A percentile compares a stretch with the other conserved stretches of the same genome.
phyloP scores from a whole-genome alignment of 148 eudicot genomes.

The Camellia granthamiana region DNA sequence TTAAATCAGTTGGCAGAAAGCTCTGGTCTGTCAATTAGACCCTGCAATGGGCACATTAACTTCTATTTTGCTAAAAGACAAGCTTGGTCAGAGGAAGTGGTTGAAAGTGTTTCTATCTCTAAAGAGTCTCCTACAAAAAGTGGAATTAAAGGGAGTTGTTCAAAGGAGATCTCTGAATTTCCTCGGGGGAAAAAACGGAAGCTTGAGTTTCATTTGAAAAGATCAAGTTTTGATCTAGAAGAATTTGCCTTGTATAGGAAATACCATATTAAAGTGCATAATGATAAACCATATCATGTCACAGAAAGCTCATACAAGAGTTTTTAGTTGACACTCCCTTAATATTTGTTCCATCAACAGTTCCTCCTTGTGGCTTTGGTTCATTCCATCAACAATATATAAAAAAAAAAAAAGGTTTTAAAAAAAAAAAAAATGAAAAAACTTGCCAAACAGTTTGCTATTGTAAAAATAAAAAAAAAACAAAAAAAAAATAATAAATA shows the following conservation, averaged over 20 bases:
- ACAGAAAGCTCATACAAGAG: constrained; percentile 66
- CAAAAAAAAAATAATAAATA: too few species aligned
- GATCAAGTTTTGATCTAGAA: constrained; percentile 80
- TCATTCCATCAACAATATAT: constrained; percentile 97
- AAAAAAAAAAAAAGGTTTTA: too few species aligned
- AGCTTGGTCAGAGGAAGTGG: constrained; percentile 24
- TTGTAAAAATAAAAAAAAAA: too few species aligned
- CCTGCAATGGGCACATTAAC: constrained; percentile 96
- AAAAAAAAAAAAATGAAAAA: too few species aligned
- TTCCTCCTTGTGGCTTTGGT: constrained; percentile 94
- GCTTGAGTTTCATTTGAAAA: constrained; percentile 66
- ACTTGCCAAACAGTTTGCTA: too few species aligned
- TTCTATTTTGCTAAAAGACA: constrained; percentile 53
- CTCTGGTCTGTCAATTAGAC: constrained; percentile 50
- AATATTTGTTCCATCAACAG: constrained; percentile 56
- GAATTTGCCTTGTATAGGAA: constrained; percentile 78
- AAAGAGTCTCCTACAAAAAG: constrained; percentile 29
- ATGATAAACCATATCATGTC: constrained; percentile 65
- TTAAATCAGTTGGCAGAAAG: constrained; percentile 41
- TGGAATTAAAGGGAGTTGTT: constrained; percentile 28
- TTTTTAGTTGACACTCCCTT: constrained; percentile 89
- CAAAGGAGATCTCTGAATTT: constrained; percentile 21
- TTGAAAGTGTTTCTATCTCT: constrained; percentile 18
- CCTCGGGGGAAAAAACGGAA: constrained; percentile 35
- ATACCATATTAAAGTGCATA: constrained; percentile 81